phyloP scores from a whole-genome alignment of 805 yeast species.

The Teunomyces lycoperdinae region DNA sequence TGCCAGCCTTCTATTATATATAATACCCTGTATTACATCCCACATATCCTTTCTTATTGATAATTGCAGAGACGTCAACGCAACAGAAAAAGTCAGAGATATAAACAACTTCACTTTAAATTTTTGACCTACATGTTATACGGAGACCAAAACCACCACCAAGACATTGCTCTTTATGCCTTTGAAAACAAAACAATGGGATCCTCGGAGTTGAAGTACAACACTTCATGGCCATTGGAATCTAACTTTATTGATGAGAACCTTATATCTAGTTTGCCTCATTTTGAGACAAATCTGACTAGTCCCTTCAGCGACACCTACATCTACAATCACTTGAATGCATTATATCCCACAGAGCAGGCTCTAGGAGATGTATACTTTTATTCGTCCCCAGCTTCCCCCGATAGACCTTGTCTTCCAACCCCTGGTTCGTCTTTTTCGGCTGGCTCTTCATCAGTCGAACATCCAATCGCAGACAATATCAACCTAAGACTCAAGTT shows the following conservation, averaged over 20 bases:
- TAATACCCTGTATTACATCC: not conserved
- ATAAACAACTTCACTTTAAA: no score
- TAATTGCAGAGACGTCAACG: not conserved
- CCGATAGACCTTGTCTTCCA: not conserved
- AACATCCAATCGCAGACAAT: constrained; percentile 4
- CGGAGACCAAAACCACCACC: not conserved
- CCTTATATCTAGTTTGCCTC: not conserved
- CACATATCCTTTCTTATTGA: not conserved
- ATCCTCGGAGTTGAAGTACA: not conserved
- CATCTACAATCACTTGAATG: not conserved
- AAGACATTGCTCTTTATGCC: not conserved
- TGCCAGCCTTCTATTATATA: not conserved
- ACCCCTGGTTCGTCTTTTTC: not conserved
- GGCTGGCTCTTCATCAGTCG: not conserved
- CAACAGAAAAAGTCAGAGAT: no score
- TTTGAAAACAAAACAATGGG: not conserved
- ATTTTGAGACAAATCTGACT: not conserved
- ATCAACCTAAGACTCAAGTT: constrained; percentile 8
- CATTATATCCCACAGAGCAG: not conserved
- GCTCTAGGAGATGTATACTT: not conserved
- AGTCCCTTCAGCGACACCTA: not conserved
- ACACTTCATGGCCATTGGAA: not conserved
- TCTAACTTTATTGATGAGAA: not conserved
- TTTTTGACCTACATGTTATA: not conserved
- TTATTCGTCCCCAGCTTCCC: not conserved